These are phyloP conservation scores for Yarrowia sp. DNA, from an alignment of 805 yeast genomes.

Conservation along the genomic window DNA sequence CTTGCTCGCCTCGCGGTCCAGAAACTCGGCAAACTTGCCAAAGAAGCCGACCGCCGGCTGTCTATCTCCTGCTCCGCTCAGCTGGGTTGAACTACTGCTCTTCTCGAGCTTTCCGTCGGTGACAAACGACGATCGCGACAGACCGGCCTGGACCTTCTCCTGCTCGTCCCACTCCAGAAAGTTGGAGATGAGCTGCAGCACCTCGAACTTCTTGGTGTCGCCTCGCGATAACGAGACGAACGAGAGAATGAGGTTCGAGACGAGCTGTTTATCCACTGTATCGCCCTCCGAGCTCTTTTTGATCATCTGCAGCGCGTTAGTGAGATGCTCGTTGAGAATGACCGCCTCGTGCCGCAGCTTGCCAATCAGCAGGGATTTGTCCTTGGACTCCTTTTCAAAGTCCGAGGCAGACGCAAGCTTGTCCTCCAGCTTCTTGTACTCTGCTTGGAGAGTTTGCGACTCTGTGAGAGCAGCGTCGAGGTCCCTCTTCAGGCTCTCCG, in stretches of 20 bases:
- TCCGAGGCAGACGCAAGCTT: constrained; percentile 37
- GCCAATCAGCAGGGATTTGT: constrained; percentile 76
- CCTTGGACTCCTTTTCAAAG: constrained; percentile 57
- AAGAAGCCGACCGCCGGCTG: constrained; percentile 38
- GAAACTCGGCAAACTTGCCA: constrained; percentile 42
- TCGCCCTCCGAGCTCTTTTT: constrained; percentile 74
- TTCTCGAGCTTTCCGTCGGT: constrained; percentile 20
- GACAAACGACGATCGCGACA: constrained; percentile 31
- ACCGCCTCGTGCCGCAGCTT: constrained; percentile 94
- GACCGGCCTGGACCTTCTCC: constrained; percentile 39
- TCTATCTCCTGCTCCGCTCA: not conserved
- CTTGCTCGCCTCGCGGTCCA: constrained; percentile 36
- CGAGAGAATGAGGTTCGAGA: constrained; percentile 80
- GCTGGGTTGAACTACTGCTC: not conserved
- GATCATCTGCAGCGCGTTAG: constrained; percentile 85
- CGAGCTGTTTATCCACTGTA: constrained; percentile 80
- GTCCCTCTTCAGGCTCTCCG: constrained; percentile 32
- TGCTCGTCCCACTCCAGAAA: constrained; percentile 85
- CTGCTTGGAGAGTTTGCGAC: constrained; percentile 30
- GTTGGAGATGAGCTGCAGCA: constrained; percentile 76
- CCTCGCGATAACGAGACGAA: constrained; percentile 87
- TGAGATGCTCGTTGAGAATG: constrained; percentile 86
- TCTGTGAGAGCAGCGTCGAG: constrained; percentile 30
- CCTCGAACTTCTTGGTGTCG: constrained; percentile 93
- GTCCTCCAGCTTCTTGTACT: constrained; percentile 40